Base-by-base conservation (phyloP, 176 grass and related monocot species). In the Rhynchospora pubera region DNA sequence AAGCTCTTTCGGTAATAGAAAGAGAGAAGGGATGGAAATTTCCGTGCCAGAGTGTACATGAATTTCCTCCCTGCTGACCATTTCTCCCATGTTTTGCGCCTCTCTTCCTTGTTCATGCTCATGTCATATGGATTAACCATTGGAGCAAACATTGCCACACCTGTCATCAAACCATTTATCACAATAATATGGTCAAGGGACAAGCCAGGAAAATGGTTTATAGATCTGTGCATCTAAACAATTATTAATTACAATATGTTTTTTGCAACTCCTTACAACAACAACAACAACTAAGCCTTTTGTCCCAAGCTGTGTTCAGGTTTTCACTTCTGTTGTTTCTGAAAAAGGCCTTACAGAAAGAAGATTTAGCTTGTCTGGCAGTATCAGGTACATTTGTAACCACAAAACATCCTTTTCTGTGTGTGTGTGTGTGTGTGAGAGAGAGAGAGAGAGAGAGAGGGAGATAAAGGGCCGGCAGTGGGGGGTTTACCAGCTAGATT, bases 111-210 rank as follows among this genome's bases (percentile, higher is more conserved):
- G 63, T 83, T 91, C 92, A 99, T 89, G 84, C 84, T 93, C 16
- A 76, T 83, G 77, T 99, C 96, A 44, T 99, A 99, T 74, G 89
- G 96, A 89, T 99, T 99, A 50, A 79, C 89, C 85, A 95, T 87
- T 91, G 96, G 91, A 61, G 96, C 92, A 52, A 99, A 95, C 92
- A 99, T 86, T 50, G 91, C 92, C 88, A 89, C 93, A 80, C 93
- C 96, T 99, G 85, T 39, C 85, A 86, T 44, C 45, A 81, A 43
- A 77, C 45, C 21, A 73, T 32, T 76, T 32, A 22, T 32, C 48
- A 77, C 24, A 55, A 67, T 55, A 76, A 55, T 55, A 51, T 30
- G 11, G 13, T 53, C 19, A 52, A 26, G 7, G 26, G 47, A 53
- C 45, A 28, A 53, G 45, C 19, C 18, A 26, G 48, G 48, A 44